Percentiles rank a stretch among this genome's conserved stretches.
These are phyloP conservation scores for Xylaria sp. DNA, from an alignment of 2,329 filamentous ascomycete genomes.

Conservation along the genomic window DNA sequence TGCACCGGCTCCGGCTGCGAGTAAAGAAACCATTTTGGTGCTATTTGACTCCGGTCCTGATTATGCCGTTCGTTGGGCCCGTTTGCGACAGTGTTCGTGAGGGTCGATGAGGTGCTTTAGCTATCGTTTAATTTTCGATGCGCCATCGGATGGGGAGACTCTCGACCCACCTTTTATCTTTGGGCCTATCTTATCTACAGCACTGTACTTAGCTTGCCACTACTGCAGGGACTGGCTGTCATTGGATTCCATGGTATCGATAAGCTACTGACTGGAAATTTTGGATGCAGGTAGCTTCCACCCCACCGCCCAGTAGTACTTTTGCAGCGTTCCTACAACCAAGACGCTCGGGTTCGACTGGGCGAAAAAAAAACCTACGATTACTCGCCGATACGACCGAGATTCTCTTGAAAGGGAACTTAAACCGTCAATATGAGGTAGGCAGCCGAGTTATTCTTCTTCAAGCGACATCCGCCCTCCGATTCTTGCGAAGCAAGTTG, in stretches of 20 bases:
- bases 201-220: not conserved
- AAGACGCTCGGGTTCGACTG: constrained; percentile 18
- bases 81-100: not conserved
- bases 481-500: constrained; percentile 19
- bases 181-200: constrained; percentile 15
- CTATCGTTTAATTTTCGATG: constrained; percentile 29
- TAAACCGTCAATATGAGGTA: constrained; percentile 47
- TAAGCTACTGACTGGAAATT: constrained; percentile 34
- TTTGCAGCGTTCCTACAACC: constrained; percentile 18
- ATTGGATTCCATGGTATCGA: constrained; percentile 21
- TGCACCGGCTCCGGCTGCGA: constrained; percentile 60
- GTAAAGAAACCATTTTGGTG: constrained; percentile 66
- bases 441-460: constrained; percentile 33
- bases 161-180: constrained; percentile 11
- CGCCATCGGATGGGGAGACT: constrained; percentile 6
- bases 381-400: constrained; percentile 22
- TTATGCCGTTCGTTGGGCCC: not conserved
- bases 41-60: not conserved
- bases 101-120: not conserved
- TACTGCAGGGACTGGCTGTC: constrained; percentile 20
- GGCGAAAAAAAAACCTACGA: constrained; percentile 7
- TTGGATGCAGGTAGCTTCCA: constrained; percentile 29
- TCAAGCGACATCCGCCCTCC: not conserved
- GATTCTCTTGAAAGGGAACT: constrained; percentile 13
- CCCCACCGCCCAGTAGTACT: constrained; percentile 33